Evolutionary conservation across 2,329 filamentous ascomycete genomes (phyloP), one percentile per base, ranked within the genome.

Genomic region (Gremmenia infestans): DNA sequence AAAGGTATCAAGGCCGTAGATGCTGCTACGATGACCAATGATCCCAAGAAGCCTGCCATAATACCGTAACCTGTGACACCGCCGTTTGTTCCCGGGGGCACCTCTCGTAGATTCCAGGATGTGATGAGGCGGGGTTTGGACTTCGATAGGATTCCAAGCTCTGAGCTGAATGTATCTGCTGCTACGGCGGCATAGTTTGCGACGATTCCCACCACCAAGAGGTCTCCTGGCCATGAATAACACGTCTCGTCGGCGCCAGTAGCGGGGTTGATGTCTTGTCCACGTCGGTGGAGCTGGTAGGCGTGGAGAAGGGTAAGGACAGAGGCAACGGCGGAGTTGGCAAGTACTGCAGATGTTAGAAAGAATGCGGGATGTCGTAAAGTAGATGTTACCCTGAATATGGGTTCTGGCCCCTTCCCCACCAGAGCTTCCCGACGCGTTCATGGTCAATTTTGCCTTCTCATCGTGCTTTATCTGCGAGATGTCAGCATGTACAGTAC

Each of bases 111-210:
- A 4, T 74, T 84, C 15, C 81, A 83, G 14, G 89, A 92, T 4
- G 91, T 97, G 69, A 99, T 93, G 39, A 99, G 82, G 37, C 92
- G 85, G 8, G 94, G 94, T 46, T 82, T 76, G 23, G 80, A 80
- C 57, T 79, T 82, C 6, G 92, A 88, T 12, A 99, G 78, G 55
- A 99, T 99, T 14, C 94, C 94, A 19, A 99, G 84, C 75, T 99
- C 94, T 11, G 91, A 96, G 55, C 89, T 92, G 71, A 97, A 94
- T 0, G 94, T 99, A 71, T 99, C 94, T 50, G 93, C 90, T 19
- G 91, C 85, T 9, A 96, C 91, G 49, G 90, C 89, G 25, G 91
- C 93, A 68, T 99, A 99, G 74, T 96, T 93, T 43, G 84, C 83
- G 62, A 88, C 81, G 62, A 88, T 85, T 12, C 85, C 85, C 19